Base-by-base conservation (phyloP, 768 basidiomycete species). In the Panellus pusillus region DNA sequence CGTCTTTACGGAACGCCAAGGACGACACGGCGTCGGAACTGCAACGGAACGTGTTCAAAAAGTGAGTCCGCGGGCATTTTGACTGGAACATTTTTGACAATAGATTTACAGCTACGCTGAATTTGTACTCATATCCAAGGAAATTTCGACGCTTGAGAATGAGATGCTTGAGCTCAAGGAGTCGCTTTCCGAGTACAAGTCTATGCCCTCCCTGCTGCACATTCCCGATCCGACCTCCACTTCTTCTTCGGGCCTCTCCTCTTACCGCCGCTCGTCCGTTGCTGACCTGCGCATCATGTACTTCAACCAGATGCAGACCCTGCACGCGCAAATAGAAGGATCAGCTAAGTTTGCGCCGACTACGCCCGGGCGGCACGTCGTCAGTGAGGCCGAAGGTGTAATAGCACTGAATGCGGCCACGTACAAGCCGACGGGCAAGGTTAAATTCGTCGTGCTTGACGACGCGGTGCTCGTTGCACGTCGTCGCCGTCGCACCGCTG, bases 101-200 rank as follows among this genome's bases (percentile, higher is more conserved):
- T 39, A 18, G 9, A 14, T 15, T 27, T 15, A 13, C 63, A 98
- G 96, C 72, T 98, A 98, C 66, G 91, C 94, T 42, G 93, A 98
- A 68, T 98, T 98, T 66, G 91, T 99, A 24, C 79, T 89, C 50
- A 91, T 99, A 18, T 97, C 97, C 4, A 98, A 98, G 66, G 97
- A 98, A 72, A 96, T 99, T 49, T 87, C 90, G 24, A 87, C 91
- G 1, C 82, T 99, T 24, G 97, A 99, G 74, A 95, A 94, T 65
- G 95, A 98, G 69, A 91, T 98, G 89, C 80, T 98, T 28, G 95
- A 98, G 65, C 83, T 99, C 68, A 98, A 97, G 69, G 93, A 95
- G 50, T 81, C 89, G 6, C 78, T 98, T 4, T 86, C 90, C 12
- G 97, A 99, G 66, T 98, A 95, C 89, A 94, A 95, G 69, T 84